phyloP scores from a whole-genome alignment of 305 asterid species.

The Solanum hybrid region DNA sequence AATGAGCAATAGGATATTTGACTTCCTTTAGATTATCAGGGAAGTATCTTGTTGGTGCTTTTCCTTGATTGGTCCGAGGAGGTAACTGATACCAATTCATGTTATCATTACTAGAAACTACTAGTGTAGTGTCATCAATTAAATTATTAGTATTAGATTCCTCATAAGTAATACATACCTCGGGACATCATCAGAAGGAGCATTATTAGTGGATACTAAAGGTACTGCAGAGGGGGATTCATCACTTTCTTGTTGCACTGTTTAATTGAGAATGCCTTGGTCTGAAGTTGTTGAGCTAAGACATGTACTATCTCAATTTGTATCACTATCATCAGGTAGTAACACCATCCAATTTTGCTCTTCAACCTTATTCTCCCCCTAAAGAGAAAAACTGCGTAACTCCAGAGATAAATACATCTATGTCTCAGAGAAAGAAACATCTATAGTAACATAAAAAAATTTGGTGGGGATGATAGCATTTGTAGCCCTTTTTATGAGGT shows the following conservation, averaged over 20 bases:
- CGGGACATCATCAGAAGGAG: neutral
- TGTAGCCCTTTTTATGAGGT: no score
- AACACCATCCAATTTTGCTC: neutral
- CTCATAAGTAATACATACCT: neutral
- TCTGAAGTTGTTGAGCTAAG: neutral
- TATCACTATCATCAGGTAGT: neutral
- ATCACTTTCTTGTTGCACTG: no score
- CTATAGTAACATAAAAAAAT: neutral
- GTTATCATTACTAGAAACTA: neutral
- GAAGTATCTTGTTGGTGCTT: neutral
- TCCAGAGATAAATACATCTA: neutral
- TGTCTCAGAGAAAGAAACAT: neutral
- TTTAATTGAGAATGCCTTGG: no score
- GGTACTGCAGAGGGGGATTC: no score
- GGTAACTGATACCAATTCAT: neutral
- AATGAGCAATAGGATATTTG: no score
- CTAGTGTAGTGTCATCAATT: neutral
- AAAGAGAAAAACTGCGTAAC: neutral
- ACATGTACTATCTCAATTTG: neutral
- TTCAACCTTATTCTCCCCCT: neutral
- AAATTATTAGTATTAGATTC: neutral
- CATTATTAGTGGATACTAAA: no score
- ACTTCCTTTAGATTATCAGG: neutral
- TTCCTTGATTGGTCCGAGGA: neutral
- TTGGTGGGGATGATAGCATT: no score